phyloP scores from a whole-genome alignment of 768 basidiomycete species.

The Suillus americanus region DNA sequence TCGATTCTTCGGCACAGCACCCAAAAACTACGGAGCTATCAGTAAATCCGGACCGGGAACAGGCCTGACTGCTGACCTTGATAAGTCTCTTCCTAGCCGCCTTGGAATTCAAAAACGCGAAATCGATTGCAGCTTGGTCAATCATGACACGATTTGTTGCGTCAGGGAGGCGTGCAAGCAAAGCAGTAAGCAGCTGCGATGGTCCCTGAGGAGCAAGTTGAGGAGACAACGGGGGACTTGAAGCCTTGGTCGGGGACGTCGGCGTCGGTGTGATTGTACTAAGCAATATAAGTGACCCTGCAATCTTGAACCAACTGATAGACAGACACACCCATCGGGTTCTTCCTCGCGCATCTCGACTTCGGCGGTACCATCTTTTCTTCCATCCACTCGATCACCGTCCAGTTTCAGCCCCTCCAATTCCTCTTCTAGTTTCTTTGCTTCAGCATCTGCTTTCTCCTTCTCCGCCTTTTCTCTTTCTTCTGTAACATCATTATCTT shows the following conservation, averaged over 20 bases:
- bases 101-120: slow-evolving; percentile 95
- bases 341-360: slow-evolving; percentile 25
- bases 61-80: slow-evolving; percentile 50
- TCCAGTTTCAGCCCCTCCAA: slow-evolving; percentile 58
- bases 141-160: slow-evolving; percentile 88
- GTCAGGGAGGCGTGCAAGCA: slow-evolving; percentile 90
- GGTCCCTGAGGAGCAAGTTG: slow-evolving; percentile 85
- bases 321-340: slow-evolving; percentile 29
- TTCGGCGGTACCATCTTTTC: slow-evolving; percentile 10
- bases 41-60: not conserved
- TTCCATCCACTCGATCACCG: slow-evolving; percentile 27
- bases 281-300: slow-evolving; percentile 24
- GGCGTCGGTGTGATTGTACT: slow-evolving; percentile 62
- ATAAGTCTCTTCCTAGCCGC: slow-evolving; percentile 89
- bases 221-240: slow-evolving; percentile 61
- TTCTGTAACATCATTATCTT: slow-evolving; percentile 43
- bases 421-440: slow-evolving; percentile 76
- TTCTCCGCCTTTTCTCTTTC: slow-evolving; percentile 51
- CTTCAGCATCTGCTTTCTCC: slow-evolving; percentile 65
- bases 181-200: slow-evolving; percentile 86
- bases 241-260: slow-evolving; percentile 57
- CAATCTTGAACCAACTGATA: slow-evolving; percentile 2
- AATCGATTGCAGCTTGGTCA: slow-evolving; percentile 94
- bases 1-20: slow-evolving; percentile 82
- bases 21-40: slow-evolving; percentile 58